Percentiles rank a stretch among this genome's conserved stretches.
Evolutionary conservation across 225 moss, liverwort and hornwort species (phyloP).

Genomic region (Pseudoscleropodium purum): DNA sequence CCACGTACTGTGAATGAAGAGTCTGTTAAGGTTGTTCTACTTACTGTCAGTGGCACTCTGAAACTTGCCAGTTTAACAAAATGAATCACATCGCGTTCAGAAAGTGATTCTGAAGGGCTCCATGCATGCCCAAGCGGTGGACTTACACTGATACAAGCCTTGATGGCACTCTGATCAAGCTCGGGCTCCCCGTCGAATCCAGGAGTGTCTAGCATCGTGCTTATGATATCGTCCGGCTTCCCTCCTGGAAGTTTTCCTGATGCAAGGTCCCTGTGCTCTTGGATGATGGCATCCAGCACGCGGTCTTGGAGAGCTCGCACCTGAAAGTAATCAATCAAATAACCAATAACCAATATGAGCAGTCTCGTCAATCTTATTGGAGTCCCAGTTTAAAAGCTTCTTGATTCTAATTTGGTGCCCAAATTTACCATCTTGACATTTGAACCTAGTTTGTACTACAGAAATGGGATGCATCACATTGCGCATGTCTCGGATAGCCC

Average conservation of each 20-base stretch:
- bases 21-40: too few species aligned
- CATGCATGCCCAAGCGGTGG: not conserved
- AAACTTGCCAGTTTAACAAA: not conserved
- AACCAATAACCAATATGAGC: too few species aligned
- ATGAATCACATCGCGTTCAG: not conserved
- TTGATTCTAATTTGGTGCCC: too few species aligned
- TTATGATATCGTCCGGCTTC: conserved; percentile 30
- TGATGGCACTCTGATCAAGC: conserved; percentile 21
- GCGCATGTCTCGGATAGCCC: conserved; percentile 3
- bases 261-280: conserved; percentile 23
- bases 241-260: conserved; percentile 4
- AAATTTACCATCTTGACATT: not conserved
- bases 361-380: not conserved
- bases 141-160: conserved; percentile 23
- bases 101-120: not conserved
- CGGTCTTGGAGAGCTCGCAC: not conserved
- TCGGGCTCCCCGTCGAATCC: conserved; percentile 14
- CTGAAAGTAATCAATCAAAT: not conserved
- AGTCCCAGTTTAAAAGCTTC: not conserved
- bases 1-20: not conserved
- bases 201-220: conserved; percentile 14
- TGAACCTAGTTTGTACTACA: not conserved
- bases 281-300: conserved; percentile 3
- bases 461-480: not conserved
- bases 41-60: too few species aligned